Percentiles rank a stretch among this genome's conserved stretches.
Conservation (phyloP, 257 asterid genomes). For the Rhazya stricta region DNA sequence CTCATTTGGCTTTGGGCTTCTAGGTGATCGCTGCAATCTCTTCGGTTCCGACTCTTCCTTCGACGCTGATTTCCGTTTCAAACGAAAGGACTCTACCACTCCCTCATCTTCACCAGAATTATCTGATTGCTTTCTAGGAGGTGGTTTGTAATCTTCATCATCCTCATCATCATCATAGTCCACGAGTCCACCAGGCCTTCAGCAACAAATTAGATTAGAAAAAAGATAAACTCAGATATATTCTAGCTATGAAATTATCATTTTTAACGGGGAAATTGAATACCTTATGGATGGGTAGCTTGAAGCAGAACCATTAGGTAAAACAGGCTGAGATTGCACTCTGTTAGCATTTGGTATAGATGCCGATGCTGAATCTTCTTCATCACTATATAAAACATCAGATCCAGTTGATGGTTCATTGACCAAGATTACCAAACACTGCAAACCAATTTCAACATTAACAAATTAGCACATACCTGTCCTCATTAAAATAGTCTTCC, state of each 20-base stretch:
- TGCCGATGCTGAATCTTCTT: conserved; percentile 91
- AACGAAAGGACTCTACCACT: conserved; percentile 40
- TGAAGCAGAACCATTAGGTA: conserved; percentile 58
- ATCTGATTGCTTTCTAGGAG: conserved; percentile 52
- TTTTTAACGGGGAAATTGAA: neutral
- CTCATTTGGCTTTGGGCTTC: conserved; percentile 61
- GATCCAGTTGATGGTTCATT: conserved; percentile 7
- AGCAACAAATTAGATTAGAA: conserved; percentile 17
- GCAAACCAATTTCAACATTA: neutral
- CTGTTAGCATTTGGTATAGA: conserved; percentile 38
- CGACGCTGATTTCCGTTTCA: conserved; percentile 64
- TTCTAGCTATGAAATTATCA: neutral
- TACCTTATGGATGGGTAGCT: conserved; percentile 51
- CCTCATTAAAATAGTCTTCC: conserved; percentile 93
- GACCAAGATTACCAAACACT: neutral
- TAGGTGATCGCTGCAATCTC: conserved; percentile 54
- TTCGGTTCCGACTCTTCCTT: conserved; percentile 67
- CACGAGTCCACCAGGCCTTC: conserved; percentile 87
- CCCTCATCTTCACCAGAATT: conserved; percentile 55
- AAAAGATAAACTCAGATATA: conserved; percentile 6
- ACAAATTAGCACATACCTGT: conserved; percentile 51
- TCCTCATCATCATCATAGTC: conserved; percentile 98
- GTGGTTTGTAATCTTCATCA: conserved; percentile 90
- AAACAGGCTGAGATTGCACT: conserved; percentile 37
- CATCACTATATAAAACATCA: conserved; percentile 51